A percentile compares a stretch with the other conserved stretches of the same genome.
Evolutionary conservation across 1,284 basidiomycete species (phyloP).

Genomic region (Puccinia triticina): DNA sequence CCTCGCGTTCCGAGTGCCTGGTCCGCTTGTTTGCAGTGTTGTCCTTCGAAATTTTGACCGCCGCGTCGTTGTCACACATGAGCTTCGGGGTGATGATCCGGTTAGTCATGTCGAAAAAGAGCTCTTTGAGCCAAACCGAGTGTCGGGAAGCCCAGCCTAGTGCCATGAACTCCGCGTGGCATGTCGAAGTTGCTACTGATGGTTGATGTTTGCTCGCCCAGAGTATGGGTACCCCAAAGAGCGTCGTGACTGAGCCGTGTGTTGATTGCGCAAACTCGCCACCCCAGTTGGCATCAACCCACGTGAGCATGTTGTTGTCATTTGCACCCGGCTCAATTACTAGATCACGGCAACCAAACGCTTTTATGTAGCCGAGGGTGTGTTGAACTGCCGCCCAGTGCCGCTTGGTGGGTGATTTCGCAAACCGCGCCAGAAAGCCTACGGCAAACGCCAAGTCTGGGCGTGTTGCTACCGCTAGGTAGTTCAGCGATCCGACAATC

Average conservation of each 20-base stretch:
- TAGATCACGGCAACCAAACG: not conserved
- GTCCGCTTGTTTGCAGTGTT: not conserved
- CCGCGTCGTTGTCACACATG: conserved; percentile 12
- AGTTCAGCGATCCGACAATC: conserved; percentile 23
- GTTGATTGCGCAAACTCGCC: conserved; percentile 4
- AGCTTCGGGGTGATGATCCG: not conserved
- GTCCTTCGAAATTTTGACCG: conserved; percentile 14
- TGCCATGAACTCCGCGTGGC: not conserved
- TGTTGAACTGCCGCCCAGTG: conserved; percentile 26
- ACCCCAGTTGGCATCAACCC: conserved; percentile 25
- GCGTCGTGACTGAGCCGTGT: not conserved
- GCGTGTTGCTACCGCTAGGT: conserved; percentile 13
- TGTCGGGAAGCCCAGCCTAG: not conserved
- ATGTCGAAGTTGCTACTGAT: not conserved
- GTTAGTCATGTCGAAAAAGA: conserved; percentile 8
- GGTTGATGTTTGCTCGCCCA: conserved; percentile 6
- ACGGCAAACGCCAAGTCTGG: conserved; percentile 14
- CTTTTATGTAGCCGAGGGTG: not conserved
- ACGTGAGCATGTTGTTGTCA: not conserved
- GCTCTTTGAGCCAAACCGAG: not conserved
- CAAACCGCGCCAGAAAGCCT: conserved; percentile 14
- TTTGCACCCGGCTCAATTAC: not conserved
- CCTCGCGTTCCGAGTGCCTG: not conserved
- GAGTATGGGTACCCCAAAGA: not conserved
- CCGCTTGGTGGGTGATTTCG: not conserved